phyloP scores from a whole-genome alignment of 2,329 filamentous ascomycete genomes.

The Nectriaceae sp. region DNA sequence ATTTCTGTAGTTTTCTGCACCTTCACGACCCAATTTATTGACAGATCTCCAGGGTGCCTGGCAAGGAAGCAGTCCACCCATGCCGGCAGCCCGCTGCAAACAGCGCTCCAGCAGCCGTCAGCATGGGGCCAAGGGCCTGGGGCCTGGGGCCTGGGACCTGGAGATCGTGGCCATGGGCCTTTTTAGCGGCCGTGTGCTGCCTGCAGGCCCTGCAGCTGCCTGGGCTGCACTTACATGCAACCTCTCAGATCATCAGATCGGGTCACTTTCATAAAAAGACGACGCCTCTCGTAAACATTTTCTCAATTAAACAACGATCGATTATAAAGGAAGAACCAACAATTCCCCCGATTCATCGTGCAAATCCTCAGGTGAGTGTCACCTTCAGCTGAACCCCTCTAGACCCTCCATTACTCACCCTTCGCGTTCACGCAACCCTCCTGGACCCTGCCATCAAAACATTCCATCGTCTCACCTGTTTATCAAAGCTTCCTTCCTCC shows the following conservation, averaged over 20 bases:
- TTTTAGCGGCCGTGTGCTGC: background rate
- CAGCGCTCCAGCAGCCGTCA: too few relatives aligned
- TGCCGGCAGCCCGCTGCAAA: too few relatives aligned
- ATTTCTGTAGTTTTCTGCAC: too few relatives aligned
- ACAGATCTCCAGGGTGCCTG: too few relatives aligned
- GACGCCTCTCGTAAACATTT: background rate
- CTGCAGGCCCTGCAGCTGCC: background rate
- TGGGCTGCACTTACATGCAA: background rate
- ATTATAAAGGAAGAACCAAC: background rate
- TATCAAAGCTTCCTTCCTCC: constrained; percentile 2
- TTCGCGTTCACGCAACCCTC: constrained; percentile 3
- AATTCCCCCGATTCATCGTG: background rate
- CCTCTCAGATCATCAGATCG: background rate
- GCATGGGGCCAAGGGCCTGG: too few relatives aligned
- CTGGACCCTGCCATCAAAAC: constrained; percentile 5
- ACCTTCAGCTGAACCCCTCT: background rate
- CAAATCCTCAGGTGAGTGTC: background rate
- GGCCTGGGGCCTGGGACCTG: too few relatives aligned
- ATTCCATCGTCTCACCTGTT: background rate
- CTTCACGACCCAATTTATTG: too few relatives aligned
- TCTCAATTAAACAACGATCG: background rate
- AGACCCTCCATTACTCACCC: background rate
- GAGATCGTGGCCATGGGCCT: background rate
- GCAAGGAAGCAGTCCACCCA: too few relatives aligned
- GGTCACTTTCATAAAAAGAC: background rate